These are phyloP conservation scores for Nymphaea thermarum DNA, from an alignment of 164 flowering plant genomes.

Conservation along the genomic window DNA sequence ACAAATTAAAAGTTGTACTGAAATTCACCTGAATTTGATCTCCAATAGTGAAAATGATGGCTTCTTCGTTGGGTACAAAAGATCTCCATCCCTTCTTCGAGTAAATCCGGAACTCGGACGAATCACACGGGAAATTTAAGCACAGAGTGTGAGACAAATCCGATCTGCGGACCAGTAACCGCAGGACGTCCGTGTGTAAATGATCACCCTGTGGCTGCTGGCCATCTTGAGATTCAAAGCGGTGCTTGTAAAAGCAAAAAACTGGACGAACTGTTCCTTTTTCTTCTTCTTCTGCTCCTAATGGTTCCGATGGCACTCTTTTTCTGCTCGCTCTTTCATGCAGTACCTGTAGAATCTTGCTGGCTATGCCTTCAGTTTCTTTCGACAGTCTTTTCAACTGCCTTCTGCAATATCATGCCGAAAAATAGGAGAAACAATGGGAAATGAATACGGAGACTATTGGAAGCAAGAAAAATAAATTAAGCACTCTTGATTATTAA, in stretches of 20 bases:
- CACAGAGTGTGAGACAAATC: constrained; percentile 61
- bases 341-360: neutral
- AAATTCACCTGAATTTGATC: constrained; percentile 66
- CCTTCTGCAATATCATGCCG: neutral
- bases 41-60: constrained; percentile 59
- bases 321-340: neutral
- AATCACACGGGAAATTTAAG: constrained; percentile 40
- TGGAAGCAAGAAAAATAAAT: too few relatives aligned
- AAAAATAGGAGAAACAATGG: too few relatives aligned
- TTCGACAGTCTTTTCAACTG: neutral
- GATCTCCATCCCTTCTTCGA: constrained; percentile 77
- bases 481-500: too few relatives aligned
- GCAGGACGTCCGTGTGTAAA: constrained; percentile 48
- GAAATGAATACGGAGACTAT: too few relatives aligned
- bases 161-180: constrained; percentile 60
- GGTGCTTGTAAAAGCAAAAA: constrained; percentile 41
- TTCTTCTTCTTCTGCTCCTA: too few relatives aligned
- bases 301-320: neutral
- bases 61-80: constrained; percentile 38
- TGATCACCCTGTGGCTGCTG: constrained; percentile 9
- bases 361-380: neutral
- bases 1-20: too few relatives aligned
- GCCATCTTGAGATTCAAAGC: constrained; percentile 1
- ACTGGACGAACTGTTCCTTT: neutral
- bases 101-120: constrained; percentile 63